Evolutionary conservation across 371 early-diverging fungal genomes (phyloP).

Genomic region (Choanephora cucurbitarum): DNA sequence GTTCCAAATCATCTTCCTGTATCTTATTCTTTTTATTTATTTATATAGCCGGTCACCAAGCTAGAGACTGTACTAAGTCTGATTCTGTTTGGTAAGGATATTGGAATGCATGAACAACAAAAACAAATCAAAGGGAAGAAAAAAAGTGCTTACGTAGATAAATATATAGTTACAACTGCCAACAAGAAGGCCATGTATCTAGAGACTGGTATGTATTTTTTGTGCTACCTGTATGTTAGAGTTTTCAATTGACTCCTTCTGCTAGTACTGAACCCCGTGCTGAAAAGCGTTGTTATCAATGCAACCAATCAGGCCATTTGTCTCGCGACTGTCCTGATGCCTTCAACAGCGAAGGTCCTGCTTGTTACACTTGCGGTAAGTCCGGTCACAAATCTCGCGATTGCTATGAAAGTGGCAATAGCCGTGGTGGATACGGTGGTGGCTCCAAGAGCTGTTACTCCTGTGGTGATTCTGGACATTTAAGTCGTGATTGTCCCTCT

Average conservation of each 20-base stretch:
- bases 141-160: neutral
- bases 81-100: slow-evolving; percentile 59
- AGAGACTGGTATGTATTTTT: slow-evolving; percentile 47
- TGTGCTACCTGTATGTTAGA: neutral
- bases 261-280: slow-evolving; percentile 59
- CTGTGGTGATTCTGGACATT: slow-evolving; percentile 58
- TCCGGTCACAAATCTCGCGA: slow-evolving; percentile 64
- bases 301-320: slow-evolving; percentile 62
- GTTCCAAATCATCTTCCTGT: slow-evolving; percentile 13
- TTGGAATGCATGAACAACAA: too few species aligned
- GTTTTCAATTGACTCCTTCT: neutral
- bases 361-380: slow-evolving; percentile 63
- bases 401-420: slow-evolving; percentile 51
- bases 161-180: slow-evolving; percentile 59
- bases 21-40: slow-evolving; percentile 16
- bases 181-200: slow-evolving; percentile 60
- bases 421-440: slow-evolving; percentile 22
- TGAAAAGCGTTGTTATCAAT: slow-evolving; percentile 62
- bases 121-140: too few species aligned
- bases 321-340: slow-evolving; percentile 62
- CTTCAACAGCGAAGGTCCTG: slow-evolving; percentile 43
- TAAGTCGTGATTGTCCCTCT: slow-evolving; percentile 47
- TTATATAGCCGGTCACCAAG: slow-evolving; percentile 62
- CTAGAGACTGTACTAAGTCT: slow-evolving; percentile 58
- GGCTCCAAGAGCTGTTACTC: slow-evolving; percentile 50